Percentiles rank a stretch among this genome's conserved stretches.
phyloP scores from a whole-genome alignment of 2,329 filamentous ascomycete genomes.

The Exophiala alcalophila region DNA sequence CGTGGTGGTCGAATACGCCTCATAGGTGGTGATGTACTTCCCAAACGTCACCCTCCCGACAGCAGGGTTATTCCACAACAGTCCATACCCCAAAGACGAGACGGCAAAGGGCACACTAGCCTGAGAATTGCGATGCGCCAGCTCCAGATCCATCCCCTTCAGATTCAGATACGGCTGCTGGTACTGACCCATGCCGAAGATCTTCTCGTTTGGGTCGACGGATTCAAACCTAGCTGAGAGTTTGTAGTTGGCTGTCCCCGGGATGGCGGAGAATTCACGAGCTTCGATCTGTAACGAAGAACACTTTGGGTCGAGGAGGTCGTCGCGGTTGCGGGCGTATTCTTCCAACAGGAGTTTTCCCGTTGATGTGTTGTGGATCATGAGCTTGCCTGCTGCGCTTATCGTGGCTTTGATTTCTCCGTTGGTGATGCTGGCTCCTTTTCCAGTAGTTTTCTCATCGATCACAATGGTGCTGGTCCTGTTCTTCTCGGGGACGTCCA shows the following conservation, averaged over 20 bases:
- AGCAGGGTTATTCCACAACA: slow-evolving; percentile 64
- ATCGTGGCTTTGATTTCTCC: slow-evolving; percentile 50
- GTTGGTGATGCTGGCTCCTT: slow-evolving; percentile 34
- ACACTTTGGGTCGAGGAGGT: slow-evolving; percentile 56
- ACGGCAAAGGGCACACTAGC: slow-evolving; percentile 62
- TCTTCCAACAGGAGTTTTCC: slow-evolving; percentile 52
- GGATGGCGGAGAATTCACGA: slow-evolving; percentile 56
- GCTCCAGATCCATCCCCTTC: slow-evolving; percentile 60
- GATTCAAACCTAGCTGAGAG: slow-evolving; percentile 60
- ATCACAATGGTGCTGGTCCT: neutral
- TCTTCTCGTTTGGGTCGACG: slow-evolving; percentile 52
- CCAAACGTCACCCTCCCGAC: slow-evolving; percentile 60
- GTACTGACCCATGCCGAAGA: slow-evolving; percentile 68
- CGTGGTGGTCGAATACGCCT: slow-evolving; percentile 55
- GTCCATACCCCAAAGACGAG: slow-evolving; percentile 59
- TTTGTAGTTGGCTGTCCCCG: slow-evolving; percentile 50
- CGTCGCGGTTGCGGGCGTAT: slow-evolving; percentile 49
- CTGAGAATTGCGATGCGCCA: slow-evolving; percentile 65
- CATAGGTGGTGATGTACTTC: slow-evolving; percentile 60
- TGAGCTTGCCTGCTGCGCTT: slow-evolving; percentile 50
- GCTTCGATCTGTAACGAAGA: slow-evolving; percentile 57
- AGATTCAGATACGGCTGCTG: slow-evolving; percentile 61
- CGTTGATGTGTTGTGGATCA: slow-evolving; percentile 41
- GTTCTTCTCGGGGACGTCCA: slow-evolving; percentile 60
- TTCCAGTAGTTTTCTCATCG: neutral